Evolutionary conservation across 805 yeast species (phyloP).

Genomic region (Nakazawaea peltata): DNA sequence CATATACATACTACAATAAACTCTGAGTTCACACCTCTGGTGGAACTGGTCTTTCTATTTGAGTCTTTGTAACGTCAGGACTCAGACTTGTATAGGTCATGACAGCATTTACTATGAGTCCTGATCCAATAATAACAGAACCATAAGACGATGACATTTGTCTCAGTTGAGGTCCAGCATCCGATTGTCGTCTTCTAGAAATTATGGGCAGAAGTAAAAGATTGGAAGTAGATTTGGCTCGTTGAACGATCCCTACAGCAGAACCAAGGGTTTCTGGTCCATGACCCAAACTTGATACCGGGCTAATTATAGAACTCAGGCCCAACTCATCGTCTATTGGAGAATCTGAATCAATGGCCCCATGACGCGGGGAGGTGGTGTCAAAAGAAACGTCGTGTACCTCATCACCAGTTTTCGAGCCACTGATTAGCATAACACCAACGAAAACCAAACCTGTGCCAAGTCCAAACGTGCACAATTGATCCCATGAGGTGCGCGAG

Average conservation of each 20-base stretch:
- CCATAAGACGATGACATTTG: no score
- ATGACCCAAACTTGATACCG: no score
- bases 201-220: slow-evolving; percentile 2
- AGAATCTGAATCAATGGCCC: no score
- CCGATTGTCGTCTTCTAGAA: background rate
- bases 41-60: background rate
- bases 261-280: background rate
- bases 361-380: no score
- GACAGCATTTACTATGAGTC: slow-evolving; percentile 7
- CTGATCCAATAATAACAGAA: slow-evolving; percentile 5
- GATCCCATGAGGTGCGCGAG: slow-evolving; percentile 17
- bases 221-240: slow-evolving; percentile 8
- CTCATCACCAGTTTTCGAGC: no score
- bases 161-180: background rate
- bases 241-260: slow-evolving; percentile 1
- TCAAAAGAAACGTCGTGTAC: no score
- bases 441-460: slow-evolving; percentile 30
- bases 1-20: no score
- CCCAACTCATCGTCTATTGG: no score
- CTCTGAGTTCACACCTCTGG: no score
- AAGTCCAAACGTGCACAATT: slow-evolving; percentile 17
- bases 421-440: slow-evolving; percentile 33
- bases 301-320: no score
- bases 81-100: slow-evolving; percentile 4
- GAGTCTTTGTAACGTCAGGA: background rate